A percentile compares a stretch with the other conserved stretches of the same genome.
phyloP scores from a whole-genome alignment of 495 filamentous ascomycete genomes.

The Penicillium ochrochloron region DNA sequence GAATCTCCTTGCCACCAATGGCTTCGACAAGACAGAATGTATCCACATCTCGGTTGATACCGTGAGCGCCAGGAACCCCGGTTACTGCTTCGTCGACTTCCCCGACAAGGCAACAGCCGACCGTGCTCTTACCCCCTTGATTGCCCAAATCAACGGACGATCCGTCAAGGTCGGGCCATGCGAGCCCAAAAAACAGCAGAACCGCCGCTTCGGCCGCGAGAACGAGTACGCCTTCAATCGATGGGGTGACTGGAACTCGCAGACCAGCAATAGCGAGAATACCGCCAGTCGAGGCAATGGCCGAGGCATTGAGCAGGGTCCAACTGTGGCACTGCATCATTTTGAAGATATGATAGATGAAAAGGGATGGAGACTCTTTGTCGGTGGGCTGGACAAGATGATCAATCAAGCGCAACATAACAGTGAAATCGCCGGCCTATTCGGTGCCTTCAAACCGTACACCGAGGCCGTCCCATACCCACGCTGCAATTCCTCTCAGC shows the following conservation, averaged over 20 bases:
- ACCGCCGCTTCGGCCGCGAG: background rate
- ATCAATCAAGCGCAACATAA: background rate
- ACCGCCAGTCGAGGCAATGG: background rate
- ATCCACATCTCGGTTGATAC: conserved; percentile 1
- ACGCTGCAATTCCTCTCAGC: background rate
- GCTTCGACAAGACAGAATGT: background rate
- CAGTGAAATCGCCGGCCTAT: background rate
- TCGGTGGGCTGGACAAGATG: background rate
- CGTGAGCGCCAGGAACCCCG: background rate
- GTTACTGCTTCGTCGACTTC: conserved; percentile 3
- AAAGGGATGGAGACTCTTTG: background rate
- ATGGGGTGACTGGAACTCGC: conserved; percentile 4
- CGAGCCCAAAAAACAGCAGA: background rate
- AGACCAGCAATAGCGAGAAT: background rate
- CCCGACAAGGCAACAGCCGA: conserved; percentile 1
- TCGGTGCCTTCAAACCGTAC: background rate
- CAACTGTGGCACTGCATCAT: background rate
- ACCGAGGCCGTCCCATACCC: background rate
- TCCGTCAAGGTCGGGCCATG: background rate
- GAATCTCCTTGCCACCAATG: background rate
- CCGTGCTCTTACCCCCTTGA: conserved; percentile 1
- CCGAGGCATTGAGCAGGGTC: background rate
- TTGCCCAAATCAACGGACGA: background rate
- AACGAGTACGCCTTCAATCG: background rate
- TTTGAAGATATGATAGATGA: background rate